phyloP scores from a whole-genome alignment of 495 filamentous ascomycete species.

The Annulohypoxylon bovei region DNA sequence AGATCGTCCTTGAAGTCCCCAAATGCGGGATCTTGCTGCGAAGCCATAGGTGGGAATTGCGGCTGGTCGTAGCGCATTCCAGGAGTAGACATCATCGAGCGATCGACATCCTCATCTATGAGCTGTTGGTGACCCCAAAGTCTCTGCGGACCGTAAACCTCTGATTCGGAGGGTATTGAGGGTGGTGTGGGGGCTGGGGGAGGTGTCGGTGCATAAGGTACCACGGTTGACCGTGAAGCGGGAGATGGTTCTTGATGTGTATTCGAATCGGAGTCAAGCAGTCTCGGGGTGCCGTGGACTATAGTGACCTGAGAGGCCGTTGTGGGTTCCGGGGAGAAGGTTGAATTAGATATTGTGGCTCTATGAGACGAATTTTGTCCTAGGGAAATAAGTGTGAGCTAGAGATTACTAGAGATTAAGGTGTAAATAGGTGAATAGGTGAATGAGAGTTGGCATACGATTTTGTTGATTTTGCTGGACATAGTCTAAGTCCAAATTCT shows the following conservation, averaged over 20 bases:
- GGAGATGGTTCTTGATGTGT: slow-evolving; percentile 21
- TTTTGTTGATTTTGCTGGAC: slow-evolving; percentile 13
- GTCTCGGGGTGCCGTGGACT: slow-evolving; percentile 28
- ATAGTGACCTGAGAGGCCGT: slow-evolving; percentile 35
- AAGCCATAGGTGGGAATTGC: slow-evolving; percentile 46
- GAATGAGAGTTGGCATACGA: slow-evolving; percentile 26
- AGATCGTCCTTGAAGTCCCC: slow-evolving; percentile 56
- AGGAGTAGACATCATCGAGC: slow-evolving; percentile 36
- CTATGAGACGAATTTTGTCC: slow-evolving; percentile 17
- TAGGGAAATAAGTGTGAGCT: slow-evolving; percentile 20
- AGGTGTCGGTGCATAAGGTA: slow-evolving; percentile 50
- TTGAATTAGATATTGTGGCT: slow-evolving; percentile 7
- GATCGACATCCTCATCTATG: slow-evolving; percentile 28
- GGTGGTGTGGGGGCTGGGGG: slow-evolving; percentile 44
- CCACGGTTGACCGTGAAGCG: slow-evolving; percentile 37
- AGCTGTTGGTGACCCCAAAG: slow-evolving; percentile 40
- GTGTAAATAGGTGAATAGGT: neutral
- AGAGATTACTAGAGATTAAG: neutral
- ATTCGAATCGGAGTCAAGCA: slow-evolving; percentile 11
- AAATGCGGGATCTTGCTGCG: slow-evolving; percentile 44
- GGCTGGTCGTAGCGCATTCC: slow-evolving; percentile 45
- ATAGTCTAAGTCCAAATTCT: slow-evolving; percentile 14
- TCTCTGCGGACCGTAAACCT: slow-evolving; percentile 50
- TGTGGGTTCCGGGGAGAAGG: slow-evolving; percentile 9
- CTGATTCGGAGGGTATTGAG: slow-evolving; percentile 48